phyloP scores from a whole-genome alignment of 495 filamentous ascomycete species.

The Hapsidospora chrysogenum region DNA sequence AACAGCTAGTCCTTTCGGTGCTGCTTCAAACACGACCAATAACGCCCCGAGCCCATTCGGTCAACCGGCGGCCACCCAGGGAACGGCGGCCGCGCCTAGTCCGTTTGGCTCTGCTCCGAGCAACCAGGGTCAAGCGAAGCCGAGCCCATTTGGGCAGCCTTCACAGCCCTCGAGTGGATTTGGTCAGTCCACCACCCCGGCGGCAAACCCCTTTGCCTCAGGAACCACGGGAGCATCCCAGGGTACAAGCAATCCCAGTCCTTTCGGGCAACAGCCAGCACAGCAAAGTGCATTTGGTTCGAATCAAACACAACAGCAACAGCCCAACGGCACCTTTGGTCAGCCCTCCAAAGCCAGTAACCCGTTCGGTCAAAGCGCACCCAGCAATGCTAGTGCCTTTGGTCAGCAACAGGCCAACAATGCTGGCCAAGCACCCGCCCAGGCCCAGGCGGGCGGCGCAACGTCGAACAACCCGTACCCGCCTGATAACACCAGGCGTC shows the following conservation, averaged over 20 bases:
- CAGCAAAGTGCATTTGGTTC: too few species aligned
- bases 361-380: not conserved
- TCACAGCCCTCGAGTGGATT: too few species aligned
- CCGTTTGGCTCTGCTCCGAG: conserved; percentile 8
- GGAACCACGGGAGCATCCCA: conserved; percentile 11
- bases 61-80: conserved; percentile 2
- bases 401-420: conserved; percentile 4
- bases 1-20: conserved; percentile 12
- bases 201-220: conserved; percentile 6
- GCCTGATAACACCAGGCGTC: conserved; percentile 22
- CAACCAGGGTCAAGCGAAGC: not conserved
- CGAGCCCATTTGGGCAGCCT: conserved; percentile 9
- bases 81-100: not conserved
- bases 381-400: conserved; percentile 10
- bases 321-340: too few species aligned
- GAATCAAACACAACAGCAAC: too few species aligned
- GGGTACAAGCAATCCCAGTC: not conserved
- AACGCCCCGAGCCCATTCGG: conserved; percentile 6
- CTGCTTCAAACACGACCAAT: conserved; percentile 1
- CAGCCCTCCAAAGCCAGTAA: not conserved
- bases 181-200: too few species aligned
- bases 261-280: conserved; percentile 1
- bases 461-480: conserved; percentile 16
- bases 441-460: not conserved
- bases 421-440: not conserved